Conservation (phyloP, 805 yeast species). For the Schizosaccharomyces japonicus region DNA sequence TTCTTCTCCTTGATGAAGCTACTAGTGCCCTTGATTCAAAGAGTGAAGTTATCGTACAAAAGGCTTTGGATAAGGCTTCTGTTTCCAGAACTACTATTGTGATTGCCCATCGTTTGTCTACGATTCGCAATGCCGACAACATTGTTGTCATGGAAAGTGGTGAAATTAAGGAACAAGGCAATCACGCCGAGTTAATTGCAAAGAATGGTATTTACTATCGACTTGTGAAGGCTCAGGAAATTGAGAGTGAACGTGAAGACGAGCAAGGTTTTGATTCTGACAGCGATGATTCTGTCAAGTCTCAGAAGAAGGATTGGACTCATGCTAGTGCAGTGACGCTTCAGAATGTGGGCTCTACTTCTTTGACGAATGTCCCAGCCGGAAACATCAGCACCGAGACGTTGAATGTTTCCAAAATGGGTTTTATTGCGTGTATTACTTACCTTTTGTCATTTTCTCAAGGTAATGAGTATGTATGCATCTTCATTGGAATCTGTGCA, state of each 20-base stretch:
- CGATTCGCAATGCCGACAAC: constrained; percentile 26
- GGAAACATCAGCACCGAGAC: too few species aligned
- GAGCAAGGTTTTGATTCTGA: constrained; percentile 9
- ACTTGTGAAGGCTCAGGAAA: constrained; percentile 14
- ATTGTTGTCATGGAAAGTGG: constrained; percentile 23
- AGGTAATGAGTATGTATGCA: constrained; percentile 8
- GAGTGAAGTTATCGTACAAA: constrained; percentile 35
- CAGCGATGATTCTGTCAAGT: constrained; percentile 6
- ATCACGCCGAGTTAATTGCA: constrained; percentile 15
- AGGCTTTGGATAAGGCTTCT: constrained; percentile 20
- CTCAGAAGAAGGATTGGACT: not conserved
- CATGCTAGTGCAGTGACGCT: constrained; percentile 3
- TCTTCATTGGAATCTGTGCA: constrained; percentile 9
- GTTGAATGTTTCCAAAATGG: too few species aligned
- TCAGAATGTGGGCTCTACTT: too few species aligned
- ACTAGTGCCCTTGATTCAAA: constrained; percentile 42
- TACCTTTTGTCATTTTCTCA: too few species aligned
- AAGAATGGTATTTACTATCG: constrained; percentile 11
- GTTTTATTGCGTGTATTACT: too few species aligned
- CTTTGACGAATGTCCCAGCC: too few species aligned
- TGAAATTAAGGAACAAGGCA: constrained; percentile 22
- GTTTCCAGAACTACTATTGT: constrained; percentile 23
- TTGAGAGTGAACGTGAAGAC: constrained; percentile 8
- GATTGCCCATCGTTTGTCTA: constrained; percentile 30
- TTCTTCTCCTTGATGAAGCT: constrained; percentile 39